Evolutionary conservation across 768 basidiomycete genomes (phyloP).

Genomic region (Psilocybe sp.): DNA sequence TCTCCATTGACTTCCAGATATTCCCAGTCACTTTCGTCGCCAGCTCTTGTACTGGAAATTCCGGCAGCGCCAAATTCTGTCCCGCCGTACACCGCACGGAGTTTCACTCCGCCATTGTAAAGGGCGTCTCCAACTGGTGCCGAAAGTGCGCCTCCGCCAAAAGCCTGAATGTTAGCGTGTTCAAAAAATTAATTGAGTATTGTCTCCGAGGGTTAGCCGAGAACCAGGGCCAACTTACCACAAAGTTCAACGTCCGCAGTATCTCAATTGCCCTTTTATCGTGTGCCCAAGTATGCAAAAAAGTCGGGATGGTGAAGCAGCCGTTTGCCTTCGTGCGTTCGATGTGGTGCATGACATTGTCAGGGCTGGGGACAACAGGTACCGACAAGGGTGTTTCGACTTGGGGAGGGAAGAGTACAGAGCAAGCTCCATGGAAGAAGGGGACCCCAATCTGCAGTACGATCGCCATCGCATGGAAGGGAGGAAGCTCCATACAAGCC

Average conservation of each 20-base stretch:
- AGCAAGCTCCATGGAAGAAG: conserved; percentile 14
- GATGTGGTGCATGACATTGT: conserved; percentile 27
- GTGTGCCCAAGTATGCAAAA: conserved; percentile 31
- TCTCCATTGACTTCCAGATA: conserved; percentile 26
- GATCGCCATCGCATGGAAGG: conserved; percentile 30
- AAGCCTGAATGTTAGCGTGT: conserved; percentile 15
- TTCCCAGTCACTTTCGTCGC: conserved; percentile 28
- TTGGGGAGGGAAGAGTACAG: conserved; percentile 26
- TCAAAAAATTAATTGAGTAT: not conserved
- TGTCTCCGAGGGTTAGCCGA: too few species aligned
- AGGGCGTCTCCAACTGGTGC: conserved; percentile 28
- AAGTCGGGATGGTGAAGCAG: conserved; percentile 31
- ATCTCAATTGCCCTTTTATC: conserved; percentile 20
- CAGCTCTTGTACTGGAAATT: not conserved
- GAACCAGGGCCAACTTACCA: conserved; percentile 22
- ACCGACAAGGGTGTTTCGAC: conserved; percentile 11
- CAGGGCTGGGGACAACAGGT: conserved; percentile 26
- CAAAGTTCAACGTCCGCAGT: conserved; percentile 20
- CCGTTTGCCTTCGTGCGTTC: conserved; percentile 20
- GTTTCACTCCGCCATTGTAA: conserved; percentile 23
- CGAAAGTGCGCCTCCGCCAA: conserved; percentile 28
- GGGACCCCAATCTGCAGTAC: conserved; percentile 21
- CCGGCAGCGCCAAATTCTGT: conserved; percentile 31
- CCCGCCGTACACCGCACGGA: conserved; percentile 20
- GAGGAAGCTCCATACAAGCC: conserved; percentile 24